A percentile compares a stretch with the other conserved stretches of the same genome.
Evolutionary conservation across 345 rosid genomes (phyloP).

Genomic region (Salix exigua): DNA sequence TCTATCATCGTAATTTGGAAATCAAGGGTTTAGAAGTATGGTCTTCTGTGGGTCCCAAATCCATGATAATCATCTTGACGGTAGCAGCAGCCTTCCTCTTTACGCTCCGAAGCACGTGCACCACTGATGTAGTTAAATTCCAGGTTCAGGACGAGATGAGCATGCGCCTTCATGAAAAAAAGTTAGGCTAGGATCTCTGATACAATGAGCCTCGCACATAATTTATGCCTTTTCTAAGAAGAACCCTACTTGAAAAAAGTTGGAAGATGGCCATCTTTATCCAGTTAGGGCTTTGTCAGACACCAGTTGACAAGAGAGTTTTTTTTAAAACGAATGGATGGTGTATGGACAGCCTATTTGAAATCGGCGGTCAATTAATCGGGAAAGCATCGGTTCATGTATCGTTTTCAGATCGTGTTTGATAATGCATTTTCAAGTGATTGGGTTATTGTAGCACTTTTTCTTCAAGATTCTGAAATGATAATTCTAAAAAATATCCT

Average conservation of each 20-base stretch:
- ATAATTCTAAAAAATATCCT: no score
- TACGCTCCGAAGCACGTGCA: conserved; percentile 32
- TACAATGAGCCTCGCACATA: neutral
- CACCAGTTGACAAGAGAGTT: neutral
- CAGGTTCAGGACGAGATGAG: neutral
- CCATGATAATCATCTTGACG: conserved; percentile 7
- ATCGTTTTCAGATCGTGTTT: no score
- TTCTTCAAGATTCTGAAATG: no score
- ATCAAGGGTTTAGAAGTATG: conserved; percentile 2
- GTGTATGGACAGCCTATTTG: no score
- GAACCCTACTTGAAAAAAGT: neutral
- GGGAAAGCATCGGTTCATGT: no score
- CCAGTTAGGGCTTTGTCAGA: neutral
- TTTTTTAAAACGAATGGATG: no score
- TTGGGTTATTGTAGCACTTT: no score
- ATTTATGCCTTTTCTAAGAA: neutral
- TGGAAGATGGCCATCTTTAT: neutral
- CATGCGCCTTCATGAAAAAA: neutral
- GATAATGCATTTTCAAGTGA: no score
- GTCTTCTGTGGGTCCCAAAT: conserved; percentile 2
- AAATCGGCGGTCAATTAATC: no score
- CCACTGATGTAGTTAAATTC: neutral
- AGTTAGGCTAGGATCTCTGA: neutral
- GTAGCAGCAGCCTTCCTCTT: conserved; percentile 28
- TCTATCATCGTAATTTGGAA: neutral